Evolutionary conservation across 495 filamentous ascomycete genomes (phyloP).

Genomic region (Lichenothelia convexa): DNA sequence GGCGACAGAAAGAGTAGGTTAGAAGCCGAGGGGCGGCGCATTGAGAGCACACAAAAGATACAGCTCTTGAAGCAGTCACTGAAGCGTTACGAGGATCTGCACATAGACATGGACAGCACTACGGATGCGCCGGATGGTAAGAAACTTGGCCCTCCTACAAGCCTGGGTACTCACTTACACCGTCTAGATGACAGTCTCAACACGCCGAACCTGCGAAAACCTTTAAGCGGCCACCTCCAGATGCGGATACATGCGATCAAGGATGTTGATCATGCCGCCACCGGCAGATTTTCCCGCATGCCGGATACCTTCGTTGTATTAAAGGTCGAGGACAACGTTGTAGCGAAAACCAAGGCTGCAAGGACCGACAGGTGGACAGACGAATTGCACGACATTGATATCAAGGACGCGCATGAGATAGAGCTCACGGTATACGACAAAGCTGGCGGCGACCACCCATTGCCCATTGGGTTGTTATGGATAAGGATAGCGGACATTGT

Average conservation of each 20-base stretch:
- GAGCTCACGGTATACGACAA: slow-evolving; percentile 97
- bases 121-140: slow-evolving; percentile 71
- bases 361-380: slow-evolving; percentile 80
- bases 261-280: slow-evolving; percentile 87
- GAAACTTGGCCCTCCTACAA: not conserved
- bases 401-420: slow-evolving; percentile 97
- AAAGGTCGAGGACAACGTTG: slow-evolving; percentile 86
- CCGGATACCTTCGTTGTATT: slow-evolving; percentile 90
- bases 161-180: slow-evolving; percentile 2
- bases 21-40: slow-evolving; percentile 71
- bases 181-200: slow-evolving; percentile 85
- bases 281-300: slow-evolving; percentile 67
- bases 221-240: slow-evolving; percentile 71
- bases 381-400: slow-evolving; percentile 74
- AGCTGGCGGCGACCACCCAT: slow-evolving; percentile 63
- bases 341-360: slow-evolving; percentile 73
- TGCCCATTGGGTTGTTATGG: slow-evolving; percentile 92
- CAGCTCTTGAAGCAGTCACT: slow-evolving; percentile 86
- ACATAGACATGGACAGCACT: slow-evolving; percentile 76
- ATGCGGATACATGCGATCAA: slow-evolving; percentile 76
- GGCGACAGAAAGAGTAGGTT: slow-evolving; percentile 90
- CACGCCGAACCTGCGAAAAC: slow-evolving; percentile 82
- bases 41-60: slow-evolving; percentile 96
- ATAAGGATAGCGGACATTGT: slow-evolving; percentile 91
- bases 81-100: slow-evolving; percentile 92